Evolutionary conservation across 1,139 yeast genomes (phyloP).

Genomic region (Hemisphaericaspora subhashii): DNA sequence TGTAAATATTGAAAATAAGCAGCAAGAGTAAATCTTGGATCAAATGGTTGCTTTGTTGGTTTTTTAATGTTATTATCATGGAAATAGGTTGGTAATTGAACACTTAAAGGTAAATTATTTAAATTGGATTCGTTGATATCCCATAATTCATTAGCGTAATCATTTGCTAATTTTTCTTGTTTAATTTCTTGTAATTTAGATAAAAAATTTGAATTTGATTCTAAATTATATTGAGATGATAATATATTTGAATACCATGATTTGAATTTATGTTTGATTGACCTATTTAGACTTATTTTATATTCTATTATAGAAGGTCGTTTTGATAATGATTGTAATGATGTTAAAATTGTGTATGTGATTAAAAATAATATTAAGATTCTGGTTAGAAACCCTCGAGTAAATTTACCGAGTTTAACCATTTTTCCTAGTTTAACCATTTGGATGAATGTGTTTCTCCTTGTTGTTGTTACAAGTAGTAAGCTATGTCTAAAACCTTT

Average conservation of each 20-base stretch:
- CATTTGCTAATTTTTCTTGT: slow-evolving; percentile 19
- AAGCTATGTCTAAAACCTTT: too few relatives aligned
- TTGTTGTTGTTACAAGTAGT: too few relatives aligned
- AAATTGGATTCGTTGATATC: slow-evolving; percentile 17
- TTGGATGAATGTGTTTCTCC: too few relatives aligned
- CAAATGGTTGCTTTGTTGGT: slow-evolving; percentile 41
- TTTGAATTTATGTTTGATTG: slow-evolving; percentile 19
- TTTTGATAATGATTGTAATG: slow-evolving; percentile 11
- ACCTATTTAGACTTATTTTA: slow-evolving; percentile 11
- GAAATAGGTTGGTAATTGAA: slow-evolving; percentile 22
- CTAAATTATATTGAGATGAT: slow-evolving; percentile 19
- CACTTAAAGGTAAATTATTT: slow-evolving; percentile 16
- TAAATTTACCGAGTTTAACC: slow-evolving; percentile 59
- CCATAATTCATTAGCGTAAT: slow-evolving; percentile 29
- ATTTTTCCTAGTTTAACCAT: neutral
- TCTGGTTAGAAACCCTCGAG: slow-evolving; percentile 14
- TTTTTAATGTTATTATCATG: slow-evolving; percentile 8
- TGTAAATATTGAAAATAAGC: slow-evolving; percentile 35
- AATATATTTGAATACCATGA: slow-evolving; percentile 22
- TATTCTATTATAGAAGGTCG: slow-evolving; percentile 16
- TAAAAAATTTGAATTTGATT: slow-evolving; percentile 17
- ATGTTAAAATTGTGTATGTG: slow-evolving; percentile 15
- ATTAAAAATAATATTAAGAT: slow-evolving; percentile 13
- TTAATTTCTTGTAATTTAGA: slow-evolving; percentile 15
- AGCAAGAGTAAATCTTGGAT: slow-evolving; percentile 49